Base-by-base conservation (phyloP, 2,329 filamentous ascomycete species). In the Celoporthe dispersa region DNA sequence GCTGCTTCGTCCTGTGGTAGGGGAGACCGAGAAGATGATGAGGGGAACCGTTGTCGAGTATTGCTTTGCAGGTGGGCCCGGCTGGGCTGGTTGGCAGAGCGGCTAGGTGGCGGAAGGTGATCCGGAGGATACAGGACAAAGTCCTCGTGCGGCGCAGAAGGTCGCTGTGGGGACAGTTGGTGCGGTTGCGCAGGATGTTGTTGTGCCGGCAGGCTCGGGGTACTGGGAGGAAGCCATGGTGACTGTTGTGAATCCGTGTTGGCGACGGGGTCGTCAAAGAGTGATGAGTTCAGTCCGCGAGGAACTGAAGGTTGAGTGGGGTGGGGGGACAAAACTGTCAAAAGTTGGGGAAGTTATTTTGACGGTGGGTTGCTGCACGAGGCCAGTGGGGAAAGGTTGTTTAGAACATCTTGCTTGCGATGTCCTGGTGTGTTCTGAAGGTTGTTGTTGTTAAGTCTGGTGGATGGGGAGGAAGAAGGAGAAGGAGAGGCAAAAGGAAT, bases 201-300 rank as follows among this genome's bases (percentile, higher is more conserved):
- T 62, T 75, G 74, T 84, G 87, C 88, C 88, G 87, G 87, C 87
- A 84, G 86, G 86, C 84, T 87, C 80, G 84, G 77, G 78, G 85
- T 84, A 84, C 84, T 88, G 84, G 89, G 90, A 87, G 91, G 88
- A 90, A 87, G 91, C 92, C 92, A 94, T 94, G 87, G 77, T 94
- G 89, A 88, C 83, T 86, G 86, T 80, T 82, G 80, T 81, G 89
- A 88, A 92, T 92, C 91, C 92, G 92, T 94, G 87, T 87, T 94
- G 91, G 91, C 91, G 90, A 92, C 90, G 76, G 86, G 88, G 88
- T 91, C 90, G 59, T 88, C 85, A 87, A 79, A 82, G 80, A 83
- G 83, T 89, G 82, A 83, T 82, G 84, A 89, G 88, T 91, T 91
- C 90, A 92, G 88, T 76, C 71, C 77, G 82, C 84, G 84, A 81